Percentiles rank a stretch among this genome's conserved stretches.
Conservation (phyloP, 176 grass and related monocot species). For the Musa troglodytarum region DNA sequence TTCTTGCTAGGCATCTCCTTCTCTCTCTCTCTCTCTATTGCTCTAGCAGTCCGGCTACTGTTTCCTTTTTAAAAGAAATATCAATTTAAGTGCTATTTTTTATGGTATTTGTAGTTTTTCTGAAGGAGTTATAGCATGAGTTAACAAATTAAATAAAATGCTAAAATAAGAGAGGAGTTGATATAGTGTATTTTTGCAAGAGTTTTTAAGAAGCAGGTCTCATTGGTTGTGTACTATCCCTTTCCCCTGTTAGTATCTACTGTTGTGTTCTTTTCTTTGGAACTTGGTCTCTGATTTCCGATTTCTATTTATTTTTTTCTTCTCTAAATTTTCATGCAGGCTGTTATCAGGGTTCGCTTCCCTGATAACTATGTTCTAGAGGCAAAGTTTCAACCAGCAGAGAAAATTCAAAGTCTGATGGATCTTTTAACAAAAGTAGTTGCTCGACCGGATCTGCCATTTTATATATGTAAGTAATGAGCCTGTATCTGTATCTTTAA, state of each 20-base stretch:
- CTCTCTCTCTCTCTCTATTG: no score
- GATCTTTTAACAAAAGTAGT: constrained; percentile 78
- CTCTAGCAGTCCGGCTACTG: no score
- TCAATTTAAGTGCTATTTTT: no score
- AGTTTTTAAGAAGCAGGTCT: background rate
- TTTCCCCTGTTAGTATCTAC: background rate
- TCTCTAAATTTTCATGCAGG: constrained; percentile 35
- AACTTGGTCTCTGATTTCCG: background rate
- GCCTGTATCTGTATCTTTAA: background rate
- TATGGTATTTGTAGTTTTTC: no score
- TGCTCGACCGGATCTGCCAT: constrained; percentile 77
- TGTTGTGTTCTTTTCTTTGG: background rate
- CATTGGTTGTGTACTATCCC: background rate
- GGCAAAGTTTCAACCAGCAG: constrained; percentile 73
- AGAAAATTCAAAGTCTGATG: constrained; percentile 60
- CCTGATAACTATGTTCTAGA: constrained; percentile 90
- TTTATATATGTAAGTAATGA: constrained; percentile 82
- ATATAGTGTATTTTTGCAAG: no score
- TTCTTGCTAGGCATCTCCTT: no score
- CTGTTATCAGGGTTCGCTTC: constrained; percentile 70
- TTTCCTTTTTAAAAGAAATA: no score
- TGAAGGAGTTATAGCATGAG: no score
- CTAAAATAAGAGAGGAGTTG: no score
- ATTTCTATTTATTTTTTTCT: constrained; percentile 6
- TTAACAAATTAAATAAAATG: no score